A percentile compares a stretch with the other conserved stretches of the same genome.
Evolutionary conservation across 2,329 filamentous ascomycete species (phyloP).

Genomic region (Chaetomiaceae sp.): DNA sequence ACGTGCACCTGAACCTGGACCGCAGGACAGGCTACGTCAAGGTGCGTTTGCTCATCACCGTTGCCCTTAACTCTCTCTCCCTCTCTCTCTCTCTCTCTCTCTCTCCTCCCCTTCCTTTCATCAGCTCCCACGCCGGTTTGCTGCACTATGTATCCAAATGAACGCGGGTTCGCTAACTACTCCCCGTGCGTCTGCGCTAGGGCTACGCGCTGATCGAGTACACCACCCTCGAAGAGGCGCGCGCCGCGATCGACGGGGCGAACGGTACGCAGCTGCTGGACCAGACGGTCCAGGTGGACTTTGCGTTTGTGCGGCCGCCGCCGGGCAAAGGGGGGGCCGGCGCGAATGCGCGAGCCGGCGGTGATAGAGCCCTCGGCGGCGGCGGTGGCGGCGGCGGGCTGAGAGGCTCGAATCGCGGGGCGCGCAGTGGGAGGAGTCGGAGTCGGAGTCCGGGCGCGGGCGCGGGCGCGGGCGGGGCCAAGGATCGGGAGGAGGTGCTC

Average conservation of each 20-base stretch:
- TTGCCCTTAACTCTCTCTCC: no score
- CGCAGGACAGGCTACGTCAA: constrained; percentile 82
- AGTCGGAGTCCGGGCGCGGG: constrained; percentile 42
- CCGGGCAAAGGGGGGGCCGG: no score
- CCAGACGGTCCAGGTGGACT: constrained; percentile 76
- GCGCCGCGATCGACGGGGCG: constrained; percentile 77
- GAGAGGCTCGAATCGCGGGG: constrained; percentile 36
- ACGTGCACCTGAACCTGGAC: constrained; percentile 78
- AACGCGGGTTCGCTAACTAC: neutral
- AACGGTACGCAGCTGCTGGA: constrained; percentile 74
- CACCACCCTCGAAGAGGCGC: constrained; percentile 70
- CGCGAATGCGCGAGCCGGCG: constrained; percentile 32
- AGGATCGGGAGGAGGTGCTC: constrained; percentile 18
- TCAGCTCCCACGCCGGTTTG: no score
- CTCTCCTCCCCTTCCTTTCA: no score
- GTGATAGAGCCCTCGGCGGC: constrained; percentile 33
- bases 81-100: neutral
- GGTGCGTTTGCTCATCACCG: no score
- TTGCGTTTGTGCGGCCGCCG: constrained; percentile 78
- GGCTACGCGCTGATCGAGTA: constrained; percentile 85
- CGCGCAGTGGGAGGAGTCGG: constrained; percentile 42
- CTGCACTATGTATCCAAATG: no score
- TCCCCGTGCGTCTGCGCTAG: constrained; percentile 38
- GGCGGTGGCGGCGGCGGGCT: constrained; percentile 37
- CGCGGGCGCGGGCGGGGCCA: neutral